Percentiles rank a stretch among this genome's conserved stretches.
These are phyloP conservation scores for Sporisorium sorghi DNA, from an alignment of 1,284 basidiomycete genomes.

Conservation along the genomic window DNA sequence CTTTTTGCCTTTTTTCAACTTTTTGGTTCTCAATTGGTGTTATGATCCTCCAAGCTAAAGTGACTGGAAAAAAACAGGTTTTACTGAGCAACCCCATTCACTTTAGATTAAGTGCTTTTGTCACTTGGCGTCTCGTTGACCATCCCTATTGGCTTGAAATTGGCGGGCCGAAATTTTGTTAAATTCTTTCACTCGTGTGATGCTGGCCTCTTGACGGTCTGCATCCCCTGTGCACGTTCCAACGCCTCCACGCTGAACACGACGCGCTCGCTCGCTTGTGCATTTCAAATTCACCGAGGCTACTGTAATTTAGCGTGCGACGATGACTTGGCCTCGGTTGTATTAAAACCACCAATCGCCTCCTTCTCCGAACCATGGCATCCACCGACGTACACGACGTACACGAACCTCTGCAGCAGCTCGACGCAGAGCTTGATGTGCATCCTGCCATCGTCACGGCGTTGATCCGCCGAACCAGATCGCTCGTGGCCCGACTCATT, in stretches of 20 bases:
- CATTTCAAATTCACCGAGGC: not conserved
- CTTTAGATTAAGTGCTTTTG: too few species aligned
- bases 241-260: not conserved
- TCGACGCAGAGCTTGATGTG: constrained; percentile 42
- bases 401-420: constrained; percentile 34
- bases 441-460: constrained; percentile 53
- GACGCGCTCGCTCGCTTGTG: constrained; percentile 1
- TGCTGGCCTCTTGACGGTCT: not conserved
- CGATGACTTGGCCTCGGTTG: not conserved
- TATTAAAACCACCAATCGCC: not conserved
- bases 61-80: too few species aligned
- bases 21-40: too few species aligned
- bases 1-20: too few species aligned
- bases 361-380: constrained; percentile 6
- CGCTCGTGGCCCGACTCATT: constrained; percentile 51
- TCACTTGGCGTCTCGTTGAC: too few species aligned
- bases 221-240: not conserved
- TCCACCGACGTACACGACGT: constrained; percentile 22
- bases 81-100: too few species aligned
- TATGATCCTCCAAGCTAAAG: too few species aligned
- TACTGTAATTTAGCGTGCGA: too few species aligned
- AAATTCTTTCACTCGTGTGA: too few species aligned
- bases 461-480: constrained; percentile 50
- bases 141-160: too few species aligned
- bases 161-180: too few species aligned